Conservation (phyloP, 208 protist genomes). For the Acanthamoeba healyi region DNA sequence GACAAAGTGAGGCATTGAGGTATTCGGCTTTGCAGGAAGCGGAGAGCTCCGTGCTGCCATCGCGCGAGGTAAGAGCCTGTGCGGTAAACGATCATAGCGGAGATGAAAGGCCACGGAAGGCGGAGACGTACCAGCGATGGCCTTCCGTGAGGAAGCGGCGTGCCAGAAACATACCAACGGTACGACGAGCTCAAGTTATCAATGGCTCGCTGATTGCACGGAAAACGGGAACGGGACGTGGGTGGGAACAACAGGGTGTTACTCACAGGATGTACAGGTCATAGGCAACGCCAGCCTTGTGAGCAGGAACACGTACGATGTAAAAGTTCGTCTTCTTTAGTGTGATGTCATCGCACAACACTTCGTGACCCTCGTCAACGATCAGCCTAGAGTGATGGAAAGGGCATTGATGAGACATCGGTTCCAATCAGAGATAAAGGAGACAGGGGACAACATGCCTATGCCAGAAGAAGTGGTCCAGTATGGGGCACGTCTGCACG, state of each 20-base stretch:
- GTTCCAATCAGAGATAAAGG: no score
- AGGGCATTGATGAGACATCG: no score
- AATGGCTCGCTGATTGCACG: background rate
- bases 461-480: constrained; percentile 66
- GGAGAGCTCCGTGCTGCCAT: background rate
- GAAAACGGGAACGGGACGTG: background rate
- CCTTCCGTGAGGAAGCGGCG: constrained; percentile 44
- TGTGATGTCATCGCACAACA: background rate
- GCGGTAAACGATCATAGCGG: background rate
- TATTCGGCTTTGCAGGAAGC: background rate
- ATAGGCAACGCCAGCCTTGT: no score
- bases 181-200: constrained; percentile 2
- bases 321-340: background rate
- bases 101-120: background rate
- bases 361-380: constrained; percentile 75
- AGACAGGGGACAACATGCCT: constrained; percentile 22
- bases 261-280: no score
- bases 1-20: no score
- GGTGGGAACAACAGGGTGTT: background rate
- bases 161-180: constrained; percentile 69
- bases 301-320: background rate
- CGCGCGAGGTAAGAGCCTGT: background rate
- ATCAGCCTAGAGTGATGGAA: constrained; percentile 36
- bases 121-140: background rate
- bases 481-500: constrained; percentile 11